Evolutionary conservation across 192 early-diverging fungal species (phyloP), one percentile per base, ranked within the genome.

Genomic region (Coemansia sp.): DNA sequence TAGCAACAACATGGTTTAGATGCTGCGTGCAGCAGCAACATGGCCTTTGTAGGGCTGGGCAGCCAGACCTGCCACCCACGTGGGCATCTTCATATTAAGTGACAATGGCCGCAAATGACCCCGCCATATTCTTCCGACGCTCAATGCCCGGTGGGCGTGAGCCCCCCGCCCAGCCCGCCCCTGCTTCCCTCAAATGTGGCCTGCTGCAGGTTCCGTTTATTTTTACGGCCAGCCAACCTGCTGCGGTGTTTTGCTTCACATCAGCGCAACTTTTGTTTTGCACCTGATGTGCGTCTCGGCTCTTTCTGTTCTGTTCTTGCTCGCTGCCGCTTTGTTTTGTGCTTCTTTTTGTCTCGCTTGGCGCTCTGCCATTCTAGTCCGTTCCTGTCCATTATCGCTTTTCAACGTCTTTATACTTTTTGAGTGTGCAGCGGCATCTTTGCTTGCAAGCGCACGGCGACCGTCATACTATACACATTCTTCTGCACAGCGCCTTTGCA

Each of bases 401-500:
- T 0, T 49, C 21, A 16, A 6, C 21, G 16, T 21, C 48, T 49
- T 49, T 49, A 49, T 49, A 49, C 16, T 21, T 21, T 26, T 26
- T 23, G 19, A 31, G 11, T 55, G 25, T 16, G 41, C 41, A 45
- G 41, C 41, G 41, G 41, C 41, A 45, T 45, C 41, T 45, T 45
- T 38, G n/a, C 56, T 21, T 27, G 56, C 19, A 21, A 37, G 27
- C 56, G 35, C 22, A 7, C 19, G 1, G 31, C 31, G 25, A 16
- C 23, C 22, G 49, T 48, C 60, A 57, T 37, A 12, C 56, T 57
- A 61, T 22, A 50, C 17, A 50, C 25, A 25, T 31, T 55, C 25
- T 50, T 27, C 60, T 61, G 60, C 60, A 31, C 60, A 61, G 47
- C 37, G 27, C 25, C 48, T 51, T 61, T 61, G 60, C 60, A 61